Conservation (phyloP, 2,329 filamentous ascomycete genomes). For the Zymoseptoria ardabiliae region DNA sequence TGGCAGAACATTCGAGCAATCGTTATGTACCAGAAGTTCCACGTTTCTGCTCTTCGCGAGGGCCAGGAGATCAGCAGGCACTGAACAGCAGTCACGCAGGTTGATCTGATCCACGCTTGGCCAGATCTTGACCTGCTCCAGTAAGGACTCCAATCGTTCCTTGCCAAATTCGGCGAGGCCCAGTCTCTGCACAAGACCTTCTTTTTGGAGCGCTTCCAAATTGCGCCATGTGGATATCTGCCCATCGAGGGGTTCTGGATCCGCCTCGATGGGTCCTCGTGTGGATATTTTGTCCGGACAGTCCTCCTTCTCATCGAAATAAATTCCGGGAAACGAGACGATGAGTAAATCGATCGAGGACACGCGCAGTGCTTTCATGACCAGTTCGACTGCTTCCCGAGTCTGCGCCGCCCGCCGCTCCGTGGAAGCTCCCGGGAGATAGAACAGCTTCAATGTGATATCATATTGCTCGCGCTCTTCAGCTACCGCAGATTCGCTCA, state of each 20-base stretch:
- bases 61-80: conserved; percentile 76
- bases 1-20: conserved; percentile 86
- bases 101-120: conserved; percentile 95
- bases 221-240: conserved; percentile 62
- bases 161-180: conserved; percentile 89
- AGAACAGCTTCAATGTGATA: conserved; percentile 93
- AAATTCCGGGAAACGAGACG: conserved; percentile 84
- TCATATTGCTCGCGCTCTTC: conserved; percentile 85
- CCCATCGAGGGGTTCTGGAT: conserved; percentile 52
- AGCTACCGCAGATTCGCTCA: conserved; percentile 60
- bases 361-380: conserved; percentile 71
- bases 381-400: conserved; percentile 68
- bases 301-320: conserved; percentile 87
- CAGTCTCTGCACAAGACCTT: conserved; percentile 65
- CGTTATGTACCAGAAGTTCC: conserved; percentile 85
- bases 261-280: conserved; percentile 33
- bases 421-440: conserved; percentile 54
- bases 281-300: conserved; percentile 51
- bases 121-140: conserved; percentile 61
- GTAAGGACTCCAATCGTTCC: conserved; percentile 69
- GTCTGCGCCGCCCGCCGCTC: conserved; percentile 58
- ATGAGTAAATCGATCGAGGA: conserved; percentile 78
- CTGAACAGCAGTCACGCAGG: conserved; percentile 88
- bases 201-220: conserved; percentile 64
- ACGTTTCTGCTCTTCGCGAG: conserved; percentile 79